Conservation (phyloP, 1,284 basidiomycete species). For the Ceratobasidium sp. region DNA sequence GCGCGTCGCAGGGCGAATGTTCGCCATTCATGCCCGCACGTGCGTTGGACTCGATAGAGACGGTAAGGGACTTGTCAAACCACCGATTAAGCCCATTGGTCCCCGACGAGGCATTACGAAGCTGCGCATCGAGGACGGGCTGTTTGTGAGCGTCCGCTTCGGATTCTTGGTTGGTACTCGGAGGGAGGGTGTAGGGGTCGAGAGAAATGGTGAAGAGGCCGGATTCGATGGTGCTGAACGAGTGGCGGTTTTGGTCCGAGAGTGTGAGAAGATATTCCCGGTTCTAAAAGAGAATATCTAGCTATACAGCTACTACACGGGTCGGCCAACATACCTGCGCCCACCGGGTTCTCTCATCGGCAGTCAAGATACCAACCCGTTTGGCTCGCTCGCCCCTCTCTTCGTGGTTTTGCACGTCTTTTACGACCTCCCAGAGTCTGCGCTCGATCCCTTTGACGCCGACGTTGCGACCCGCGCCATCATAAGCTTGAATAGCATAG, state of each 20-base stretch:
- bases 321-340: conserved; percentile 68
- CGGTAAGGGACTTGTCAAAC: conserved; percentile 90
- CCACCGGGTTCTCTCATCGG: conserved; percentile 89
- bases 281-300: conserved; percentile 65
- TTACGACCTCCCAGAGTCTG: conserved; percentile 74
- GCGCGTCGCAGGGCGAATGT: conserved; percentile 92
- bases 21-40: conserved; percentile 92
- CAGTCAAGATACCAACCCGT: conserved; percentile 80
- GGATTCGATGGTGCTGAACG: conserved; percentile 74
- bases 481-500: conserved; percentile 82
- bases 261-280: conserved; percentile 77
- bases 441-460: conserved; percentile 72
- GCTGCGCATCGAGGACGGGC: conserved; percentile 78
- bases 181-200: conserved; percentile 62
- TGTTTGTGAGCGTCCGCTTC: conserved; percentile 70
- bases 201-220: conserved; percentile 81
- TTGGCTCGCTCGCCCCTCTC: conserved; percentile 68
- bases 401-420: conserved; percentile 73
- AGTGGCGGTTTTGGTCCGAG: conserved; percentile 73
- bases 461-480: conserved; percentile 58
- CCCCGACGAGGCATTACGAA: conserved; percentile 79
- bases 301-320: background rate
- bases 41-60: conserved; percentile 88
- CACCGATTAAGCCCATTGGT: conserved; percentile 85
- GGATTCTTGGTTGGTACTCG: conserved; percentile 51